Evolutionary conservation across 371 early-diverging fungal genomes (phyloP).

Genomic region (Mucor indicus): DNA sequence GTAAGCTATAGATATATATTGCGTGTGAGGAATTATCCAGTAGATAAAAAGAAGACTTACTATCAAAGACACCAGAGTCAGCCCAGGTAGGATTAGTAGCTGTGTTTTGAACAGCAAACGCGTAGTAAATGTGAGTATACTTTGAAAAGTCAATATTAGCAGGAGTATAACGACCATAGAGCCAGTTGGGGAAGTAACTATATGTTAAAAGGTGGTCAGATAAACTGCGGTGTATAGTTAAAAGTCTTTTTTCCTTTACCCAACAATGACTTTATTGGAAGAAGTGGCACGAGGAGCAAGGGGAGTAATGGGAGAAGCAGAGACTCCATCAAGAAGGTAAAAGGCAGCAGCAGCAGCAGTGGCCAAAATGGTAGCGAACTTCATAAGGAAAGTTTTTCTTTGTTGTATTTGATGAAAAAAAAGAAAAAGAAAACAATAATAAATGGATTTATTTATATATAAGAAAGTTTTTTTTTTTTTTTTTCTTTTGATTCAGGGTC

Average conservation of each 20-base stretch:
- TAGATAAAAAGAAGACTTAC: conserved; percentile 6
- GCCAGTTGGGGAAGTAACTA: conserved; percentile 43
- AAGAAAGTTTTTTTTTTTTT: too few species aligned
- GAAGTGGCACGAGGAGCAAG: conserved; percentile 10
- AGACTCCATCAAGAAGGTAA: conserved; percentile 3
- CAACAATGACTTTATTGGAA: conserved; percentile 19
- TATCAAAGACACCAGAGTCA: conserved; percentile 21
- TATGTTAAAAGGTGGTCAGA: too few species aligned
- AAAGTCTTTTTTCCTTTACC: conserved; percentile 6
- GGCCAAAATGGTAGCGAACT: conserved; percentile 9
- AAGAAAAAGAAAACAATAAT: too few species aligned
- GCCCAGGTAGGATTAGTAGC: conserved; percentile 28
- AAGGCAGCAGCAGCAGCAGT: conserved; percentile 6
- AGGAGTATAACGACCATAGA: conserved; percentile 16
- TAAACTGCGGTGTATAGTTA: not conserved
- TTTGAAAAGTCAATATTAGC: conserved; percentile 45
- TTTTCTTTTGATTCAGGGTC: too few species aligned
- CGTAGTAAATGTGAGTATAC: conserved; percentile 53
- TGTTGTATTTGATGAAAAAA: too few species aligned
- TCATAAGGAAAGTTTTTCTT: conserved; percentile 6
- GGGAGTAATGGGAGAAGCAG: conserved; percentile 9
- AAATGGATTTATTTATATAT: too few species aligned
- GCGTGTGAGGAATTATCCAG: not conserved
- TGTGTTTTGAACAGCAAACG: conserved; percentile 41
- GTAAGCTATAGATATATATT: conserved; percentile 3